These are phyloP conservation scores for Cordyceps javanica DNA, from an alignment of 2,329 filamentous ascomycete species.

Conservation along the genomic window DNA sequence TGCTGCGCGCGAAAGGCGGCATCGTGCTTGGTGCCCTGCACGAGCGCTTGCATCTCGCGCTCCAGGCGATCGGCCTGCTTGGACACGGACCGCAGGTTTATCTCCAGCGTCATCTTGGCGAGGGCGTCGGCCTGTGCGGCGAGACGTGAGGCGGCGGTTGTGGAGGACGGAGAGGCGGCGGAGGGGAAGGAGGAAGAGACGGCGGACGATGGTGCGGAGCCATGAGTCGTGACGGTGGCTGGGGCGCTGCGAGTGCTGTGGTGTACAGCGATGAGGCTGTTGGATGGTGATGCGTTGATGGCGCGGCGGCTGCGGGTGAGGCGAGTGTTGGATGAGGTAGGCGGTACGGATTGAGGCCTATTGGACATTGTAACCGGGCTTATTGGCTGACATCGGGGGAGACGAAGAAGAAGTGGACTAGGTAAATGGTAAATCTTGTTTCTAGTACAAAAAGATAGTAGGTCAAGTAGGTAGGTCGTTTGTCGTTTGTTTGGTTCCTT, in stretches of 20 bases:
- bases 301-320: constrained; percentile 1
- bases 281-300: neutral
- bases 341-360: constrained; percentile 6
- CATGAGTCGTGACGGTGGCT: neutral
- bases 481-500: constrained; percentile 4
- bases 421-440: neutral
- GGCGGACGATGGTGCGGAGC: too few species aligned
- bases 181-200: neutral
- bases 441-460: neutral
- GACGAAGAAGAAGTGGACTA: neutral
- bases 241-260: neutral
- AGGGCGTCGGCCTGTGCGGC: constrained; percentile 26
- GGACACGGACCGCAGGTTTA: constrained; percentile 26
- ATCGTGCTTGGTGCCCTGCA: constrained; percentile 21
- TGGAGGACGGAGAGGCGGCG: neutral
- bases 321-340: neutral
- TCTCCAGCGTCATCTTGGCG: constrained; percentile 32
- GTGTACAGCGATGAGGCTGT: neutral
- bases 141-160: constrained; percentile 13
- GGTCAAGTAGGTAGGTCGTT: neutral
- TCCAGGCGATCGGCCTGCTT: constrained; percentile 25
- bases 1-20: constrained; percentile 24
- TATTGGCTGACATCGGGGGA: neutral
- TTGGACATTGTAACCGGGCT: neutral
- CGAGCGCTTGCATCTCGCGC: constrained; percentile 23